Evolutionary conservation across 371 early-diverging fungal species (phyloP).

Genomic region (Mucor indicus): DNA sequence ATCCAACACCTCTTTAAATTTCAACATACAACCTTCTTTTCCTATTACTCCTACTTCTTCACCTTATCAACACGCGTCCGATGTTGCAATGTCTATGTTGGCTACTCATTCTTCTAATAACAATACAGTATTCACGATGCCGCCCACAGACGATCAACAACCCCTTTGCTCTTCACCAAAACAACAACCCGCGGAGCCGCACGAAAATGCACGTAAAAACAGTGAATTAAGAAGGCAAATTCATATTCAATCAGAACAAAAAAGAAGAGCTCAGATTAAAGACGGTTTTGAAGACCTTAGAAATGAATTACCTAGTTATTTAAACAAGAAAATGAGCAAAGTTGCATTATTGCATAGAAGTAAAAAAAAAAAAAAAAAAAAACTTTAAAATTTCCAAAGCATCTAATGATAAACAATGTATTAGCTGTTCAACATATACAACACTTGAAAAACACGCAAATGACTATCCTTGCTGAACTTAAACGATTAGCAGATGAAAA

Average conservation of each 20-base stretch:
- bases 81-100: conserved; percentile 1
- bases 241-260: conserved; percentile 63
- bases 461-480: conserved; percentile 39
- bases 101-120: too few relatives aligned
- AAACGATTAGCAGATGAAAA: conserved; percentile 43
- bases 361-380: conserved; percentile 15
- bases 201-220: not conserved
- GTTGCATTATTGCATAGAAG: conserved; percentile 52
- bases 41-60: conserved; percentile 26
- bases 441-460: conserved; percentile 43
- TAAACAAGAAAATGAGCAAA: conserved; percentile 58
- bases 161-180: not conserved
- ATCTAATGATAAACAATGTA: too few relatives aligned
- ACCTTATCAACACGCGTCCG: conserved; percentile 13
- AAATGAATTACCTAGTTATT: conserved; percentile 48
- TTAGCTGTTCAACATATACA: conserved; percentile 51
- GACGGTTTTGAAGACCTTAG: conserved; percentile 58
- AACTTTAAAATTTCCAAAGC: too few relatives aligned
- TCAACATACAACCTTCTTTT: conserved; percentile 15
- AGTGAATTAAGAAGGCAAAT: conserved; percentile 49
- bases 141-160: too few relatives aligned
- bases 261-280: conserved; percentile 58
- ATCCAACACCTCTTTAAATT: not conserved
- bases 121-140: too few relatives aligned
- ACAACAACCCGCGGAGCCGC: too few relatives aligned